Percentiles rank a stretch among this genome's conserved stretches.
Conservation (phyloP, 2,329 filamentous ascomycete species). For the Fusarium compactum region DNA sequence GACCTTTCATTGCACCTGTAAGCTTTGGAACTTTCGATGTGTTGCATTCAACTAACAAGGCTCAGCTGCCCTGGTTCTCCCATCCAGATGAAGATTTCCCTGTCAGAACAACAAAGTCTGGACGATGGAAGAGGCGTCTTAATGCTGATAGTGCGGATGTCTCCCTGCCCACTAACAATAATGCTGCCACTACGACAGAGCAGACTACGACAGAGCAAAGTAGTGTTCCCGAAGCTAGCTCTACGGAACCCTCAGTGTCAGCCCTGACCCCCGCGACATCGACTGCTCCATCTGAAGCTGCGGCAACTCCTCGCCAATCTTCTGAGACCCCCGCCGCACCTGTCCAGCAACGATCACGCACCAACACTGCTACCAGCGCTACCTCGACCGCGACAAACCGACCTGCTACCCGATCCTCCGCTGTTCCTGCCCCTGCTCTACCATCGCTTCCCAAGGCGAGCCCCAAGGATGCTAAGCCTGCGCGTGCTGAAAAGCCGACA, state of each 20-base stretch:
- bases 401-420: conserved; percentile 50
- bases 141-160: conserved; percentile 55
- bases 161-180: conserved; percentile 56
- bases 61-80: conserved; percentile 70
- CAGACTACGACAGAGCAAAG: conserved; percentile 39
- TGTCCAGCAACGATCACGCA: conserved; percentile 43
- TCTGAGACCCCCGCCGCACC: conserved; percentile 52
- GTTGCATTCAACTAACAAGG: conserved; percentile 5
- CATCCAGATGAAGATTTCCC: conserved; percentile 65
- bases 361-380: conserved; percentile 43
- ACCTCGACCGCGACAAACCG: conserved; percentile 46
- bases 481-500: conserved; percentile 43
- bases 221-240: conserved; percentile 34
- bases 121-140: conserved; percentile 58
- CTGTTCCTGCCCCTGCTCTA: conserved; percentile 59
- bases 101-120: conserved; percentile 51
- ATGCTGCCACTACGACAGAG: conserved; percentile 14
- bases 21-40: conserved; percentile 26
- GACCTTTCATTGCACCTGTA: conserved; percentile 64
- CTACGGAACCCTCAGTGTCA: conserved; percentile 28
- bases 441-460: conserved; percentile 59
- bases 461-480: conserved; percentile 49
- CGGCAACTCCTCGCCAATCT: conserved; percentile 43
- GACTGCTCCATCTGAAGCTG: conserved; percentile 32
- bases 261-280: conserved; percentile 34